Evolutionary conservation across 1,284 basidiomycete species (phyloP).

Genomic region (Takashimella koratensis): DNA sequence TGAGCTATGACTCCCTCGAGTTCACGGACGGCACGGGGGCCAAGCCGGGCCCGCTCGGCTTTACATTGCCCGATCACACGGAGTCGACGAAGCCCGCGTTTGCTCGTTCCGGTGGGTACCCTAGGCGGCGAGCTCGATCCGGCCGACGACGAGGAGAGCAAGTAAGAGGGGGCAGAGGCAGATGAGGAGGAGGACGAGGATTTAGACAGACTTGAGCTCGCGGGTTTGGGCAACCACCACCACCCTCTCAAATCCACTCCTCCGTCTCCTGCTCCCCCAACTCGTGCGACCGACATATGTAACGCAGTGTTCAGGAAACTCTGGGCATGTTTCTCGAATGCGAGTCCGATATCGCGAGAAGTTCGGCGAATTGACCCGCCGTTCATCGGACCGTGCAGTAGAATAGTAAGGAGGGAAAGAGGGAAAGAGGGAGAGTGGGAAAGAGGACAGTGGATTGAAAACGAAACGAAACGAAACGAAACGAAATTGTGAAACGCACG

Average conservation of each 20-base stretch:
- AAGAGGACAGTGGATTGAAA: no score
- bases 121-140: neutral
- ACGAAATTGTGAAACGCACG: no score
- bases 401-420: no score
- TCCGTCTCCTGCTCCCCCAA: constrained; percentile 78
- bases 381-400: no score
- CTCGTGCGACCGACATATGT: constrained; percentile 67
- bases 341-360: constrained; percentile 59
- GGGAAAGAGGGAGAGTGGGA: no score
- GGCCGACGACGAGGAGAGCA: neutral
- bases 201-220: neutral
- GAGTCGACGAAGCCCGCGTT: constrained; percentile 49
- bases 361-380: no score
- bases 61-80: constrained; percentile 88
- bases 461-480: no score
- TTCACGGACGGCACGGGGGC: constrained; percentile 76
- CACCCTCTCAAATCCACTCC: constrained; percentile 86
- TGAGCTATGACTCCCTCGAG: constrained; percentile 71
- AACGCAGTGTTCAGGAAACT: constrained; percentile 60
- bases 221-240: constrained; percentile 75
- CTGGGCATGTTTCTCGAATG: constrained; percentile 70
- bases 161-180: neutral
- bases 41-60: constrained; percentile 72
- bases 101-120: neutral
- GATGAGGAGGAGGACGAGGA: neutral